These are phyloP conservation scores for Salix dunnii DNA, from an alignment of 345 rosid species.

Conservation along the genomic window DNA sequence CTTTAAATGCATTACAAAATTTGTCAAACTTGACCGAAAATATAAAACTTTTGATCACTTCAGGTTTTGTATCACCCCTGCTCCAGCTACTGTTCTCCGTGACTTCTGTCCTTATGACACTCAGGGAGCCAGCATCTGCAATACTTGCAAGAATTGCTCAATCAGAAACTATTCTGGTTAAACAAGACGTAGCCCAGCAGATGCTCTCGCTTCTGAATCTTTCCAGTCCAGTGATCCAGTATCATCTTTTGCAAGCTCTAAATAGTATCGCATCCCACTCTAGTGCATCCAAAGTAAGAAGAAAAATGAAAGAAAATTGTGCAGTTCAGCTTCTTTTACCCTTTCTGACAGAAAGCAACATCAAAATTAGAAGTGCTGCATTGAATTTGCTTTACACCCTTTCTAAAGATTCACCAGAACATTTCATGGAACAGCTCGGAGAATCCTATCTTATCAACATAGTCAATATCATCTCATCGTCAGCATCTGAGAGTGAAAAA, in stretches of 20 bases:
- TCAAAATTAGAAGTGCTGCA: slow-evolving; percentile 44
- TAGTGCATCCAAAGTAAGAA: slow-evolving; percentile 47
- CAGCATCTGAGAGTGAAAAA: slow-evolving; percentile 39
- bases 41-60: slow-evolving; percentile 39
- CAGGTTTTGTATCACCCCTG: slow-evolving; percentile 49
- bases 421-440: slow-evolving; percentile 54
- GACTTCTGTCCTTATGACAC: slow-evolving; percentile 74
- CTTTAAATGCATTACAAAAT: slow-evolving; percentile 60
- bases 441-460: slow-evolving; percentile 36
- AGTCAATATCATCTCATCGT: slow-evolving; percentile 34
- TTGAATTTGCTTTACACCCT: slow-evolving; percentile 53
- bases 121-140: slow-evolving; percentile 73
- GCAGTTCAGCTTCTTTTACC: slow-evolving; percentile 63
- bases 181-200: slow-evolving; percentile 61
- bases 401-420: slow-evolving; percentile 42
- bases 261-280: slow-evolving; percentile 52
- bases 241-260: slow-evolving; percentile 60
- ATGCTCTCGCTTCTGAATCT: slow-evolving; percentile 70
- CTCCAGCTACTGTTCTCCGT: slow-evolving; percentile 78
- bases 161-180: slow-evolving; percentile 54
- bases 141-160: slow-evolving; percentile 62
- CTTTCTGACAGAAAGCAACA: slow-evolving; percentile 44
- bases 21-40: slow-evolving; percentile 48
- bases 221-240: slow-evolving; percentile 50
- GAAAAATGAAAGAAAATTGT: slow-evolving; percentile 62